Evolutionary conservation across 2,329 filamentous ascomycete species (phyloP), one percentile per base, ranked within the genome.

Genomic region (Talaromyces albobiverticillius): DNA sequence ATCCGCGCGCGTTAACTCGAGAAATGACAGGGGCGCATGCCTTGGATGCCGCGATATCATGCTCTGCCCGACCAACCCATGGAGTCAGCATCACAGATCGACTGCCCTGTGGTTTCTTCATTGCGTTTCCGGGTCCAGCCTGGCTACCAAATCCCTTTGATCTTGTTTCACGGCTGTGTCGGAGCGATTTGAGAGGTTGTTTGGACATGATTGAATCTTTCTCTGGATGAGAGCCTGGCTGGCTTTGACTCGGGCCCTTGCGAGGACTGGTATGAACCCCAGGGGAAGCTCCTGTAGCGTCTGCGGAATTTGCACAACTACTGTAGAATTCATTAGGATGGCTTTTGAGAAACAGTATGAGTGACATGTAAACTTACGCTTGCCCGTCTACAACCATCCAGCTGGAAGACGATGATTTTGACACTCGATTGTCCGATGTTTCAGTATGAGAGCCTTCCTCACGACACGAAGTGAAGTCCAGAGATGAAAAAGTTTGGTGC

Each of bases 1-100:
- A 63, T 2, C 62, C 67, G 54, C 68, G 64, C 9, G 61, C 65
- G 51, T 65, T 67, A 40, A 67, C 59, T 38, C 64, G 64, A n/a
- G 64, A 61, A 23, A 62, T 58, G 26, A 65, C 61, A 4, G 64
- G 53, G 9, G 65, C 62, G n/a, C 60, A 60, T n/a, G 59, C 58
- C 50, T 68, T 68, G 46, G 52, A 47, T 36, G 57, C 51, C n/a
- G 57, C 55, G 22, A 56, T 47, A 40, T 61, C 51, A 34, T 60
- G 58, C 51, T 55, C 36, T 16, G 34, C 23, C 36, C 36, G 58
- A 22, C 61, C 56, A 34, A 56, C 53, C 54, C 58, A 66, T 14
- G 60, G 62, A 8, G 60, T 59, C 45, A 65, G 57, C 11, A 63
- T 46, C 45, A 61, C 58, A 10, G 61, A 55, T 31, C 45, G 56